Evolutionary conservation across 805 yeast species (phyloP).

Genomic region (Hanseniaspora guilliermondii): DNA sequence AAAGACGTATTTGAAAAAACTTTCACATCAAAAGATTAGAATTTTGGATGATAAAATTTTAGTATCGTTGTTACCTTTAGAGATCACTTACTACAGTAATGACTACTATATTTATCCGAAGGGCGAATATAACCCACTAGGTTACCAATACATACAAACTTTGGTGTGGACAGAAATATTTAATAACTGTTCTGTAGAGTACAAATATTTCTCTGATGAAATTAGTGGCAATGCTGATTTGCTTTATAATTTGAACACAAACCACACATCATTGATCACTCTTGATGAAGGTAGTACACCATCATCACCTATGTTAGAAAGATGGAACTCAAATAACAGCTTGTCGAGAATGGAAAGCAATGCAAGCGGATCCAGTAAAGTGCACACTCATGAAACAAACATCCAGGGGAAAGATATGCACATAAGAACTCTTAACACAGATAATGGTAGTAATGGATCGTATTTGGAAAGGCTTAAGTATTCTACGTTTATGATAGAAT

Average conservation of each 20-base stretch:
- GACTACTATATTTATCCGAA: neutral
- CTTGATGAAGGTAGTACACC: conserved; percentile 10
- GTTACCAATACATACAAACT: conserved; percentile 20
- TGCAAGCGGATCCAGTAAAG: conserved; percentile 18
- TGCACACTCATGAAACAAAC: neutral
- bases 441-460: conserved; percentile 31
- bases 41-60: neutral
- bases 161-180: conserved; percentile 25
- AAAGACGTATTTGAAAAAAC: neutral
- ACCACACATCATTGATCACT: neutral
- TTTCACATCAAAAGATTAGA: neutral
- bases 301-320: conserved; percentile 22
- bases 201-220: conserved; percentile 5
- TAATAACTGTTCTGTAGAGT: conserved; percentile 15
- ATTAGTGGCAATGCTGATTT: conserved; percentile 6
- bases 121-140: conserved; percentile 10
- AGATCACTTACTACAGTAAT: conserved; percentile 1
- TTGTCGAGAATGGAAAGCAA: conserved; percentile 25
- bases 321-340: conserved; percentile 20
- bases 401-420: neutral
- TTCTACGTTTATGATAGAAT: conserved; percentile 11
- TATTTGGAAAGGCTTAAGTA: conserved; percentile 25
- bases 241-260: neutral
- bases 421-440: conserved; percentile 18
- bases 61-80: conserved; percentile 15